phyloP scores from a whole-genome alignment of 2,329 filamentous ascomycete species.

The Colletotrichum sublineola region DNA sequence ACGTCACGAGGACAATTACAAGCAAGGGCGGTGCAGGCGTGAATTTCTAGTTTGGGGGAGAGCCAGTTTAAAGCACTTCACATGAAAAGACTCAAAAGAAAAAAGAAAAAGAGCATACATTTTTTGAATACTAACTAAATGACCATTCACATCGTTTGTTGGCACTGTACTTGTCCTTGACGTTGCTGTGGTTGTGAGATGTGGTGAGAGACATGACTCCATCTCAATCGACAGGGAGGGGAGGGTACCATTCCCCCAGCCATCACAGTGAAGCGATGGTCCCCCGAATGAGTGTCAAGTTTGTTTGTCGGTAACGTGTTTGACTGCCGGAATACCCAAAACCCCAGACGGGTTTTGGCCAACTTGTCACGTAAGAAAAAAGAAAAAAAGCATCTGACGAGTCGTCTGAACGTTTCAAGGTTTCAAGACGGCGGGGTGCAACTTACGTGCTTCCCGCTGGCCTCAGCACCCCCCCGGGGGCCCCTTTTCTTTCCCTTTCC shows the following conservation, averaged over 20 bases:
- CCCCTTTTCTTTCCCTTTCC: neutral
- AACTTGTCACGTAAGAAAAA: neutral
- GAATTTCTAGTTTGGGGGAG: slow-evolving; percentile 16
- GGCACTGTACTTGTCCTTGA: too few relatives aligned
- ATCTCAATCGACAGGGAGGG: neutral
- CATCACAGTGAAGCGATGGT: neutral
- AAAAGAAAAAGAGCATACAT: too few relatives aligned
- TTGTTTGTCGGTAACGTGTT: too few relatives aligned
- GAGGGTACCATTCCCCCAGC: neutral
- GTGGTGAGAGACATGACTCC: neutral
- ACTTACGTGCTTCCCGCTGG: neutral
- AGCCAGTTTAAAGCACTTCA: too few relatives aligned
- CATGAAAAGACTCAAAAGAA: too few relatives aligned
- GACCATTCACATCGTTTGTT: too few relatives aligned
- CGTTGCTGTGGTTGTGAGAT: neutral
- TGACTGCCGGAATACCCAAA: too few relatives aligned
- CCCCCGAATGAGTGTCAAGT: too few relatives aligned
- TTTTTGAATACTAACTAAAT: too few relatives aligned
- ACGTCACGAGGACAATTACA: slow-evolving; percentile 22
- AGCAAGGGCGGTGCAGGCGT: slow-evolving; percentile 18
- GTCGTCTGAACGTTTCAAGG: slow-evolving; percentile 12
- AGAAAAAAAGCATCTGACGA: neutral
- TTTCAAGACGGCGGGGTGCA: neutral
- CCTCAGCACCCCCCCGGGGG: neutral
- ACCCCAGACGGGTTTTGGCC: neutral